phyloP scores from a whole-genome alignment of 1,139 yeast species.

The Insectozyma bohioensis region DNA sequence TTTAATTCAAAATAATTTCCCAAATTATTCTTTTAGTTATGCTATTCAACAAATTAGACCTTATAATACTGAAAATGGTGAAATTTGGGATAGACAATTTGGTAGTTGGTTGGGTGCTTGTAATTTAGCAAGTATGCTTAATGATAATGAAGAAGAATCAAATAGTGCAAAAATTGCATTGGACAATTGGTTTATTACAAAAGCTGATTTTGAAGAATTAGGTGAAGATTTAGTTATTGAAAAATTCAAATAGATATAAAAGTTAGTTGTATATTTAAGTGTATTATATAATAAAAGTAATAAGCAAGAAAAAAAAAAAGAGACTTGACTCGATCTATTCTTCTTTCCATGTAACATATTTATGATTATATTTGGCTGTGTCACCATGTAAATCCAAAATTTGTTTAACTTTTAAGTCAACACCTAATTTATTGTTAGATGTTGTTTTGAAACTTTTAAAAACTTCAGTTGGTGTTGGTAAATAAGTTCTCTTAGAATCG shows the following conservation, averaged over 20 bases:
- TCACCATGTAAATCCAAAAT: conserved; percentile 63
- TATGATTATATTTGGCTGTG: conserved; percentile 54
- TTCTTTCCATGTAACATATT: conserved; percentile 61
- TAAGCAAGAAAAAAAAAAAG: too few species aligned
- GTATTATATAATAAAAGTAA: conserved; percentile 1
- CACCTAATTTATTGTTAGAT: conserved; percentile 60
- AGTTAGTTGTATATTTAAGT: background rate
- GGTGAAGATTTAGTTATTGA: conserved; percentile 60
- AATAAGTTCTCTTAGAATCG: conserved; percentile 61
- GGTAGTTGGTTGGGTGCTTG: conserved; percentile 71
- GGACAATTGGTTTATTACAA: conserved; percentile 55
- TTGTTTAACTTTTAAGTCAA: conserved; percentile 53
- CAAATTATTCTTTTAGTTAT: conserved; percentile 42
- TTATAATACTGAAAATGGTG: conserved; percentile 24
- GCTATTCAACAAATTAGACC: conserved; percentile 19
- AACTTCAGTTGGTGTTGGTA: conserved; percentile 68
- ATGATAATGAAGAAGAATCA: conserved; percentile 36
- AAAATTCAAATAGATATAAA: conserved; percentile 38
- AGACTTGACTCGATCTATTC: too few species aligned
- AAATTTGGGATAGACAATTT: conserved; percentile 53
- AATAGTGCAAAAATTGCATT: conserved; percentile 45
- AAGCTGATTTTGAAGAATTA: conserved; percentile 57
- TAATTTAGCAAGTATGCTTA: conserved; percentile 54
- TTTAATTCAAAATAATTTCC: conserved; percentile 44
- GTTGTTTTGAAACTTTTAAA: conserved; percentile 55